phyloP scores from a whole-genome alignment of 495 filamentous ascomycete genomes.

The Trypethelium eluteriae region DNA sequence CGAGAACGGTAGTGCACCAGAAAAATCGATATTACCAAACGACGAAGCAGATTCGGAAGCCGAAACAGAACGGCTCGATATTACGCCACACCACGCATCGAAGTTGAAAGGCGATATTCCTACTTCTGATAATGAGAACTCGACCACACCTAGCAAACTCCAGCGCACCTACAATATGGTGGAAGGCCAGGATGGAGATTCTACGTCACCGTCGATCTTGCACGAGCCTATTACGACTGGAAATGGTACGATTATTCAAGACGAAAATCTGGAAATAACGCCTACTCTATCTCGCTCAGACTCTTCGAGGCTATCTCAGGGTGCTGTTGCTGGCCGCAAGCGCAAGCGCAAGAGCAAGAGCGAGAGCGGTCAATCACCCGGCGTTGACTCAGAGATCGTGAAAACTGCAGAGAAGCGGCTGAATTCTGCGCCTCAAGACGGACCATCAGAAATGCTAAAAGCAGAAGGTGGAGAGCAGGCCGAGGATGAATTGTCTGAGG shows the following conservation, averaged over 20 bases:
- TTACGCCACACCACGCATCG: slow-evolving; percentile 59
- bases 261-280: neutral
- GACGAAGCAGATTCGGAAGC: slow-evolving; percentile 87
- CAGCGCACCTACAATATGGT: slow-evolving; percentile 23
- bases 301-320: neutral
- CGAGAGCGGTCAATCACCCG: slow-evolving; percentile 14
- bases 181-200: slow-evolving; percentile 24
- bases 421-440: slow-evolving; percentile 3
- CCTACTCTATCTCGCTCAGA: neutral
- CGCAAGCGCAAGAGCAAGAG: slow-evolving; percentile 18
- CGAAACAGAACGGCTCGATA: slow-evolving; percentile 89
- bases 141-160: slow-evolving; percentile 35
- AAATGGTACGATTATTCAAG: neutral
- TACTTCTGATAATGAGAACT: slow-evolving; percentile 16
- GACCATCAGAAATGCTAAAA: slow-evolving; percentile 16
- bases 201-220: neutral
- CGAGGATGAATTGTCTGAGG: slow-evolving; percentile 20
- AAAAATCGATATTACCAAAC: slow-evolving; percentile 37
- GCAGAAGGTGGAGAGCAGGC: slow-evolving; percentile 22
- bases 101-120: slow-evolving; percentile 19
- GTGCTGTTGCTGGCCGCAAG: slow-evolving; percentile 14
- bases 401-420: slow-evolving; percentile 8
- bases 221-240: neutral
- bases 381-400: slow-evolving; percentile 15
- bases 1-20: slow-evolving; percentile 36